Evolutionary conservation across 345 rosid genomes (phyloP), one percentile per base, ranked within the genome.

Genomic region (Melastoma malabathricum): DNA sequence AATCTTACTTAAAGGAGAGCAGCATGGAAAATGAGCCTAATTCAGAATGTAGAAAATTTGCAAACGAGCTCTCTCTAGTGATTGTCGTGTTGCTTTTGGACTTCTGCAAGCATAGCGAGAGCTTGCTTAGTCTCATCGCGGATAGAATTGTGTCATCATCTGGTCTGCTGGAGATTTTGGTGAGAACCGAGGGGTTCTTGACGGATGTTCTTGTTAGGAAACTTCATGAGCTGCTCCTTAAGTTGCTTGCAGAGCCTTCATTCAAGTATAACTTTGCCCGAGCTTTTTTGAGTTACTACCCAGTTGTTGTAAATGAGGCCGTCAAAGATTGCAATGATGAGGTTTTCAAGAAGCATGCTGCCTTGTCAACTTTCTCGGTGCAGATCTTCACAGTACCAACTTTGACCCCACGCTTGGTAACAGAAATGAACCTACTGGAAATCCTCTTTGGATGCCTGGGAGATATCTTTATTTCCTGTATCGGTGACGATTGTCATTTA

Each of bases 321-420:
- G 65, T 82, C 51, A 84, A 71, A 68, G 80, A 72, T 58, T 60
- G 70, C 56, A 68, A 16, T 62, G 79, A 70, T 20, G 60, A 20
- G 58, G 64, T 71, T 50, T 55, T 64, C 23, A 77, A 64, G 58
- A 80, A 72, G 70, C 76, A 65, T 72, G 75, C 76, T 1, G 64
- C 86, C 12, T 67, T 84, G 48, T 69, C 87, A 45, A 70, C 74
- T 46, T 90, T 90, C 67, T 87, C 98, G 49, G 98, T 84, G 53
- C 98, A 90, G 73, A 87, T 90, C 59, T 73, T 90, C 65, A 86
- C 98, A 1, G 98, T 90, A 57, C 95, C 95, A 51, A 82, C 95
- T 56, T 59, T 90, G 44, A 84, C 87, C 55, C 87, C 94, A n/a
- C 75, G 84, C 52, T 83, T 90, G 69, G 98, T 90, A 57, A 80